A percentile compares a stretch with the other conserved stretches of the same genome.
Conservation (phyloP, 768 basidiomycete genomes). For the Suillus paluster region DNA sequence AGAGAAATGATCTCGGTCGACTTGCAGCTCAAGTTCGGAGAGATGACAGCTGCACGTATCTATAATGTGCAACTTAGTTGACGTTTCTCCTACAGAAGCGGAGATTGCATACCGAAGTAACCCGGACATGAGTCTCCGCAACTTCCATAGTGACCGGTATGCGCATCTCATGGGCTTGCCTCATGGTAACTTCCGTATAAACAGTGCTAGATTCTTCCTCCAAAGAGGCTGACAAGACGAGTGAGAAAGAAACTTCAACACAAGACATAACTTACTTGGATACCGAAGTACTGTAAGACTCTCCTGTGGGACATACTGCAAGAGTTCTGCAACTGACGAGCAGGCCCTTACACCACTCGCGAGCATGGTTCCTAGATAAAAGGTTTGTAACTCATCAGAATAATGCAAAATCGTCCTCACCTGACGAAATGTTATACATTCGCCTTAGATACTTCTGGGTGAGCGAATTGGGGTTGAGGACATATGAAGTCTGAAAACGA, state of each 20-base stretch:
- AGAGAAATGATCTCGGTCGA: slow-evolving; percentile 83
- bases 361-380: slow-evolving; percentile 51
- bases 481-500: slow-evolving; percentile 63
- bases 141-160: slow-evolving; percentile 75
- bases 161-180: slow-evolving; percentile 64
- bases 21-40: slow-evolving; percentile 69
- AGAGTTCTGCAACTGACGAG: slow-evolving; percentile 64
- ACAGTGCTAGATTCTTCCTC: slow-evolving; percentile 60
- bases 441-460: slow-evolving; percentile 77
- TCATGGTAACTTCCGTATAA: slow-evolving; percentile 71
- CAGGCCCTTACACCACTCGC: slow-evolving; percentile 60
- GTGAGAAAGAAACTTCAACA: not conserved
- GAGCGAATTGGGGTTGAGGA: slow-evolving; percentile 74
- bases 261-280: slow-evolving; percentile 50
- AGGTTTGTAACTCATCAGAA: slow-evolving; percentile 9
- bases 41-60: slow-evolving; percentile 75
- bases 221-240: slow-evolving; percentile 50
- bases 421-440: slow-evolving; percentile 69
- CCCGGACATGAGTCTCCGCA: slow-evolving; percentile 70
- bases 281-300: slow-evolving; percentile 52
- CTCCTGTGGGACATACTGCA: slow-evolving; percentile 55
- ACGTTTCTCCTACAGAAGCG: not conserved
- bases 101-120: slow-evolving; percentile 66
- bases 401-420: slow-evolving; percentile 31
- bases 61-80: slow-evolving; percentile 30